Base-by-base conservation (phyloP, 2,329 filamentous ascomycete genomes). In the Colletotrichum caudatum region DNA sequence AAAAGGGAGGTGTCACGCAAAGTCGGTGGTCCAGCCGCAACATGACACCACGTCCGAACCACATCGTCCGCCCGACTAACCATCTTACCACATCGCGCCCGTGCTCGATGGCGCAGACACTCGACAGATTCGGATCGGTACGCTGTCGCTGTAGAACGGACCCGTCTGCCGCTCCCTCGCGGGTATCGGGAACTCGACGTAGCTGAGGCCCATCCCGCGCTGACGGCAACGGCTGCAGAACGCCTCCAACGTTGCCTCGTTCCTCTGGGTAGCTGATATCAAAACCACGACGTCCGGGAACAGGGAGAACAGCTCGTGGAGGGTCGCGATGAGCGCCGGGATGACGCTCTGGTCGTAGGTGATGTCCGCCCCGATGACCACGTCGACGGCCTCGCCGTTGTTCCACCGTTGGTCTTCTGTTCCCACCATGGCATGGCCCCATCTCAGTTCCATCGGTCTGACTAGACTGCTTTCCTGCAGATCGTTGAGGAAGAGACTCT, bases 311-410 rank as follows among this genome's bases (percentile, higher is more conserved):
- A 94, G 82, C 61, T 91, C 87, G 41, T 85, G 81, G 63, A 95
- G 79, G 3, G 92, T 94, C 3, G 84, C 86, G 3, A 93, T 84
- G 33, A 95, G 83, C 1, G 88, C 83, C 0, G 90, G 88, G 61
- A 93, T 90, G 53, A 89, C 85, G 46, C 83, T 83, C 72, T 84
- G 84, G 77, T 95, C 92, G 79, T 95, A 95, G 0, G 92, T 95
- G 80, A 95, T 88, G 78, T 95, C 93, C 44, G 93, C 92, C 5
- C 92, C 93, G 37, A 95, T 80, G 2, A 95, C 86, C 5, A 93
- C 80, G 78, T 95, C 91, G 56, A 89, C 78, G 2, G 78, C 75
- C 5, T 77, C 76, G 23, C 83, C 84, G 26, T 81, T 82, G 74
- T 86, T 85, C 87, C 87, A 88, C 57, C 80, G 78, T 64, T 84